Base-by-base conservation (phyloP, 305 asterid genomes). In the Fraxinus floribunda region DNA sequence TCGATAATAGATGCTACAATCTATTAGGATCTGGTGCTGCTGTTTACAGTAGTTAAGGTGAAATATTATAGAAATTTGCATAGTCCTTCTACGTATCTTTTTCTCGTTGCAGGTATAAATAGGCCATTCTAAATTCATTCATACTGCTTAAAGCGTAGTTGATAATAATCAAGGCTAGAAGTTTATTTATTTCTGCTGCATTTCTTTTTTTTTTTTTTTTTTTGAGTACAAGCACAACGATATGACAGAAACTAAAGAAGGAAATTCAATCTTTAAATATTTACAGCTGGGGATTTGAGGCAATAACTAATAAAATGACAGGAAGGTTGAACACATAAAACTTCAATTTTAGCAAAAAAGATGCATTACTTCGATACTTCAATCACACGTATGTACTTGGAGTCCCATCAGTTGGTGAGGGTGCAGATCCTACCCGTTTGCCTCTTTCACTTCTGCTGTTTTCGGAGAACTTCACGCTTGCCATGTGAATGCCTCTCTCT, bases 361-460 rank as follows among this genome's bases (percentile, higher is more conserved):
- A 0, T 13, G 57, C 57, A 3, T 15, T 46, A 15, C 60, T 49
- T 49, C 7, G 20, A 49, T 49, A 4, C 60, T 49, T 15, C 60
- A 49, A 15, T 49, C 20, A 49, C 60, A 49, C 60, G 18, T 13
- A 49, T 49, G 20, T 49, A 13, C 60, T 49, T 49, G 18, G 60
- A 49, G 18, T 49, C 60, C 60, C 60, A 15, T 46, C 7, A n/a
- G 60, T 49, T 49, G 60, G 60, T 13, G 60, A 49, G 6, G 60
- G 60, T 15, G 18, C 18, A 49, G 88, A 80, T 74, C 46, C 72
- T 2, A 86, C n/a, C 79, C 83, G 86, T 24, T 7, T 80, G 9
- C 97, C 97, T 75, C 98, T 87, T 86, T 92, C 98, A 5, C 81
- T 84, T 78, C 79, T 85, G 79, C 97, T 91, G 30, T 92, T 95